These are phyloP conservation scores for Candida tibetensis DNA, from an alignment of 805 yeast genomes.

Conservation along the genomic window DNA sequence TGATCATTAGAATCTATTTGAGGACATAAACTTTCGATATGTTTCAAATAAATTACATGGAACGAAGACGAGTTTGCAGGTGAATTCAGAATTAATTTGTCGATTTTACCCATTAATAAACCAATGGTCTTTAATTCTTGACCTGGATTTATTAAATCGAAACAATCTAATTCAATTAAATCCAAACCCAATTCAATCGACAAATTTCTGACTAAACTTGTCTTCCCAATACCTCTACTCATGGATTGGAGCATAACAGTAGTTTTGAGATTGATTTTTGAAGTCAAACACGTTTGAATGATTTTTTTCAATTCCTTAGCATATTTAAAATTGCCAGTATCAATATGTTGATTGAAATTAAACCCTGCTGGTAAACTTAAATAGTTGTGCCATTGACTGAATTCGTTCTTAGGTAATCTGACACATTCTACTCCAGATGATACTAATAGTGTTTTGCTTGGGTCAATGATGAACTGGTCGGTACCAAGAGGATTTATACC, in stretches of 20 bases:
- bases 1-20: slow-evolving; percentile 60
- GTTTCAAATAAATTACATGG: slow-evolving; percentile 58
- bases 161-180: slow-evolving; percentile 65
- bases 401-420: slow-evolving; percentile 31
- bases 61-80: slow-evolving; percentile 19
- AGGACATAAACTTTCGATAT: slow-evolving; percentile 72
- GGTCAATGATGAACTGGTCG: slow-evolving; percentile 59
- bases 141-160: slow-evolving; percentile 62
- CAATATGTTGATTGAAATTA: slow-evolving; percentile 24
- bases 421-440: slow-evolving; percentile 59
- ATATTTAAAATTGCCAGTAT: slow-evolving; percentile 45
- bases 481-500: slow-evolving; percentile 23
- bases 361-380: slow-evolving; percentile 42
- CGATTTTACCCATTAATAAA: slow-evolving; percentile 69
- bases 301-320: slow-evolving; percentile 49
- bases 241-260: slow-evolving; percentile 65
- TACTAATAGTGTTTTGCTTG: slow-evolving; percentile 63
- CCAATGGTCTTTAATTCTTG: slow-evolving; percentile 81
- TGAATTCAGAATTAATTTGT: slow-evolving; percentile 49
- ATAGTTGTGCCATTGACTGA: slow-evolving; percentile 47
- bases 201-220: slow-evolving; percentile 55
- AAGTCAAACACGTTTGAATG: slow-evolving; percentile 48
- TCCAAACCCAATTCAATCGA: slow-evolving; percentile 63
- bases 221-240: slow-evolving; percentile 77
- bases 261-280: slow-evolving; percentile 48